Evolutionary conservation across 192 early-diverging fungal genomes (phyloP).

Genomic region (Coemansia sp.): DNA sequence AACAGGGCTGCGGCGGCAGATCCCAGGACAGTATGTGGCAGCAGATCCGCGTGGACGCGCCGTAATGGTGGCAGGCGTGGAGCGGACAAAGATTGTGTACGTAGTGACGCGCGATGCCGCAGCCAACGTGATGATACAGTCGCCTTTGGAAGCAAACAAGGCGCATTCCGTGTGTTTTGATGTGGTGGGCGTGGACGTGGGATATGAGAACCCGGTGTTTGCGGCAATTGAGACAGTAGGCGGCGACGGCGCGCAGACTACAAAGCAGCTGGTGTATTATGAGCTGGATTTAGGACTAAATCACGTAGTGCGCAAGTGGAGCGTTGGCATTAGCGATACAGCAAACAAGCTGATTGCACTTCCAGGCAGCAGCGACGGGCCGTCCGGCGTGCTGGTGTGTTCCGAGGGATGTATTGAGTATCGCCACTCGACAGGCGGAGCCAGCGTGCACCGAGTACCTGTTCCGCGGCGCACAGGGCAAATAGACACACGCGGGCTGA

Average conservation of each 20-base stretch:
- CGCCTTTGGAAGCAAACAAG: slow-evolving; percentile 93
- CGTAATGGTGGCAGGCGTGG: slow-evolving; percentile 90
- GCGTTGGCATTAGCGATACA: slow-evolving; percentile 68
- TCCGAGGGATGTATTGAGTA: slow-evolving; percentile 87
- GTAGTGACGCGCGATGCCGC: slow-evolving; percentile 91
- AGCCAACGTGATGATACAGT: slow-evolving; percentile 82
- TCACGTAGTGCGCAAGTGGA: slow-evolving; percentile 98
- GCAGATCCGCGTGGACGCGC: slow-evolving; percentile 95
- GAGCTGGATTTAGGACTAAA: slow-evolving; percentile 98
- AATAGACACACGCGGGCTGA: slow-evolving; percentile 65
- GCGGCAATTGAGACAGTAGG: slow-evolving; percentile 89
- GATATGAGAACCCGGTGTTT: slow-evolving; percentile 98
- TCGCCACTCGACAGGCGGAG: slow-evolving; percentile 63
- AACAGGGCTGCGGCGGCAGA: slow-evolving; percentile 81
- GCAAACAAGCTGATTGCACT: slow-evolving; percentile 83
- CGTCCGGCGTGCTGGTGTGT: slow-evolving; percentile 96
- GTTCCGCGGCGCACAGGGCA: slow-evolving; percentile 79
- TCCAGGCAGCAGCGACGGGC: slow-evolving; percentile 82
- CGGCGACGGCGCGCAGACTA: slow-evolving; percentile 56
- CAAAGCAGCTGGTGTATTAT: slow-evolving; percentile 91
- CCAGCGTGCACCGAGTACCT: slow-evolving; percentile 63
- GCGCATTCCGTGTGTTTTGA: slow-evolving; percentile 73
- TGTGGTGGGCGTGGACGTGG: slow-evolving; percentile 91
- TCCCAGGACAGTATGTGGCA: slow-evolving; percentile 95
- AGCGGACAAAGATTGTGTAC: slow-evolving; percentile 95